Percentiles rank a stretch among this genome's conserved stretches.
These are phyloP conservation scores for Cercis canadensis DNA, from an alignment of 306 rosid genomes.

Conservation along the genomic window DNA sequence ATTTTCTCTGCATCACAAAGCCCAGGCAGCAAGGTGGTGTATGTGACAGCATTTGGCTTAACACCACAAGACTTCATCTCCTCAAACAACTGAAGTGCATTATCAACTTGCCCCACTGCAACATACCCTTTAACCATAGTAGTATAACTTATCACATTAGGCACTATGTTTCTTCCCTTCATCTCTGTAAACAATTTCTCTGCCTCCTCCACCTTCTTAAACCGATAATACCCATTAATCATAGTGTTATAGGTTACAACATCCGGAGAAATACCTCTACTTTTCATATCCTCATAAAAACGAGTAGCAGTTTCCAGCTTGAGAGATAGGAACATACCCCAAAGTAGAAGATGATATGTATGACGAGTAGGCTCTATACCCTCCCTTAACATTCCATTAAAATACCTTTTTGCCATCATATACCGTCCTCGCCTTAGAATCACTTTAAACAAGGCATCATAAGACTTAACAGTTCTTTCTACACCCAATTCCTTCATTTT, in stretches of 20 bases:
- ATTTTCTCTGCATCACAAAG: constrained; percentile 74
- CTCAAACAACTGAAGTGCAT: constrained; percentile 58
- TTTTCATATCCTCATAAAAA: constrained; percentile 82
- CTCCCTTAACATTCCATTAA: constrained; percentile 79
- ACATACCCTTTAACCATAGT: constrained; percentile 84
- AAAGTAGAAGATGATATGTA: constrained; percentile 72
- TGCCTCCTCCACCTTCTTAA: constrained; percentile 79
- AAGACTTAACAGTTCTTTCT: constrained; percentile 59
- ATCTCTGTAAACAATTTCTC: constrained; percentile 77
- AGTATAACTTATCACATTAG: constrained; percentile 82
- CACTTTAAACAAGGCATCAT: constrained; percentile 80
- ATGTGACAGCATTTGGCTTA: constrained; percentile 80
- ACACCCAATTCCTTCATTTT: constrained; percentile 77
- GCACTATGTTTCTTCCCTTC: constrained; percentile 71
- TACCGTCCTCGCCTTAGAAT: constrained; percentile 76
- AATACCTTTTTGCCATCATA: constrained; percentile 92
- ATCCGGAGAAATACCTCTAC: constrained; percentile 60
- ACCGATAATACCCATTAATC: constrained; percentile 82
- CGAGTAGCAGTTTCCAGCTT: constrained; percentile 82
- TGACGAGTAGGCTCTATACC: constrained; percentile 83
- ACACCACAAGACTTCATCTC: constrained; percentile 78
- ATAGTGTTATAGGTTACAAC: constrained; percentile 82
- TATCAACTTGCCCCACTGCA: constrained; percentile 61
- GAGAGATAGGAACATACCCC: constrained; percentile 90
- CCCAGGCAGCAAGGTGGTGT: constrained; percentile 75